These are phyloP conservation scores for Hericium rajendrae DNA, from an alignment of 768 basidiomycete species.

Conservation along the genomic window DNA sequence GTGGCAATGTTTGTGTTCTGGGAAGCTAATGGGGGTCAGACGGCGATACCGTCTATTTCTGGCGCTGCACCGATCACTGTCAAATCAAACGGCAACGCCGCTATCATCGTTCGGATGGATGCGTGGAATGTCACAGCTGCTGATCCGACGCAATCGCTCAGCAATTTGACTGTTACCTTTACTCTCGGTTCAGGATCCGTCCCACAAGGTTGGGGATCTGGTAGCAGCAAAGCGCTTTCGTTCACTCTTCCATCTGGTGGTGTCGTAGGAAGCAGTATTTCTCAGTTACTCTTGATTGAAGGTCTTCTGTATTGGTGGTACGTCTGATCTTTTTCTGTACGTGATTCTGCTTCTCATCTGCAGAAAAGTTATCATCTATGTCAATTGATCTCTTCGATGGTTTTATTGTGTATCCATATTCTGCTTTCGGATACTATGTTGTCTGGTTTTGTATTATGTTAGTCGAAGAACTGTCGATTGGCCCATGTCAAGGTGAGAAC, in stretches of 20 bases:
- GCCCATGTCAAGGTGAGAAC: no score
- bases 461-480: no score
- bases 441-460: no score
- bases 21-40: constrained; percentile 34
- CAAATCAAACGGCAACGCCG: neutral
- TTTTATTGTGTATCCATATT: no score
- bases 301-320: no score
- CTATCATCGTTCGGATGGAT: neutral
- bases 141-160: neutral
- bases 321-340: no score
- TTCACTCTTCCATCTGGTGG: neutral
- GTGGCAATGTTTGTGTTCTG: constrained; percentile 47
- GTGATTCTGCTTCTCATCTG: no score
- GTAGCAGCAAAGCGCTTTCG: neutral
- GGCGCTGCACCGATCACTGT: neutral
- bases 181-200: neutral
- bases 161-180: neutral
- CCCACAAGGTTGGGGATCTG: neutral
- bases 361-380: no score
- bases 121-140: neutral
- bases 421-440: no score
- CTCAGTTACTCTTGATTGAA: neutral
- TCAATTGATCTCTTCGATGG: no score
- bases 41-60: constrained; percentile 24
- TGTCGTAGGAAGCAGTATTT: neutral